Base-by-base conservation (phyloP, 441 rosid genomes). In the Euphorbia schlechtendalii region DNA sequence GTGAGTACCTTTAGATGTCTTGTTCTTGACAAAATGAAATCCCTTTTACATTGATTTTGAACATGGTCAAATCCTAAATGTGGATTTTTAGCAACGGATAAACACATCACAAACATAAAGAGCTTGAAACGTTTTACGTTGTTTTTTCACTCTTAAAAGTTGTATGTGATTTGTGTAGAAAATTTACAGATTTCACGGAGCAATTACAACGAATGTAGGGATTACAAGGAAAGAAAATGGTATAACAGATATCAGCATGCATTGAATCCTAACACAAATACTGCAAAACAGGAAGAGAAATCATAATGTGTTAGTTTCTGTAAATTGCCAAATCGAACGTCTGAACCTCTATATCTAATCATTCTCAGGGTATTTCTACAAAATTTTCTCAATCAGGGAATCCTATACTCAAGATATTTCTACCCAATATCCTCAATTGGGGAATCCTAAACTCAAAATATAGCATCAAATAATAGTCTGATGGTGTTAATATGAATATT, bases 201-300 rank as follows among this genome's bases (percentile, higher is more conserved):
- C 57, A 58, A 17, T 12, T 30, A 34, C 49, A 15, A n/a, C 70
- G 59, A 49, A 59, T 48, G n/a, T n/a, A n/a, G n/a, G n/a, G n/a
- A n/a, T n/a, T n/a, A 38, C 40, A 41, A 52, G 21, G 45, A 38
- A 45, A 53, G 66, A 61, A 53, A 61, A 53, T 15, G 66, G 65
- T 0, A 51, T 34, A 10, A 56, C 22, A 57, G 52, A 52, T 8
- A 49, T 21, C 17, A 3, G 13, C 28, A 8, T 41, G 41, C 0
- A 61, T 28, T 38, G 45, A 53, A 59, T 27, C 59, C 65, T 18
- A 52, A 32, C 8, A 40, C 66, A 60, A 36, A 21, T 27, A 52
- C 45, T 14, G 53, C 66, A 60, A 36, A 21, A 58, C 28, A 59
- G 54, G 22, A 34, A 52, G 25, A 2, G 43, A 30, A 0, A n/a